Evolutionary conservation across 306 rosid species (phyloP), one percentile per base, ranked within the genome.

Genomic region (Prinsepia uniflora): DNA sequence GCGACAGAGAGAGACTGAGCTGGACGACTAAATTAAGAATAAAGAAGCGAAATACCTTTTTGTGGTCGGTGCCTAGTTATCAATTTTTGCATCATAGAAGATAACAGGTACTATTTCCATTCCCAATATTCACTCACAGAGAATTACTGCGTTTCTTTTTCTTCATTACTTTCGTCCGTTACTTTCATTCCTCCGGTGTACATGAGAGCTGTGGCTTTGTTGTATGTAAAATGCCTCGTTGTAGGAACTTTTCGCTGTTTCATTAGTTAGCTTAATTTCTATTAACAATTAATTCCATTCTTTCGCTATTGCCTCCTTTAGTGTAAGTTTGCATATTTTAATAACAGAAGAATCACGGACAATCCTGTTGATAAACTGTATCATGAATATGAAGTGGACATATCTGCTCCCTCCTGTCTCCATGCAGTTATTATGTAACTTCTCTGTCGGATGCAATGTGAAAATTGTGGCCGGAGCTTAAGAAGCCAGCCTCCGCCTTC

Each of bases 51-150:
- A 30, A 67, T 76, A 76, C 73, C 82, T 66, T 75, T 75, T 73
- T 72, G 74, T 56, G 59, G 75, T 82, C 65, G 22, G 82, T 75
- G 85, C 88, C 88, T 82, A 1, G 97, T 79, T 83, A 94, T 84
- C 97, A 65, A 81, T 74, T 87, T 92, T 94, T 86, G 85, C 81
- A 78, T 81, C 78, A 47, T 77, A 71, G 81, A 50, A 83, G 96
- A 86, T 86, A 81, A 80, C 89, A 76, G 88, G 86, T 70, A 75
- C 83, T 64, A 9, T 55, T 65, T 65, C 61, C 72, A 41, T 76
- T 49, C 42, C 64, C 60, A 72, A 70, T 44, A 50, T 75, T 71
- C 82, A 70, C 71, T 70, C 58, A 19, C 46, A 75, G 77, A 72
- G 54, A 84, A 73, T 62, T 66, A 72, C 75, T 47, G 67, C 49